Percentiles rank a stretch among this genome's conserved stretches.
Conservation (phyloP, 2,329 filamentous ascomycete genomes). For the Keithomyces neogunnii region DNA sequence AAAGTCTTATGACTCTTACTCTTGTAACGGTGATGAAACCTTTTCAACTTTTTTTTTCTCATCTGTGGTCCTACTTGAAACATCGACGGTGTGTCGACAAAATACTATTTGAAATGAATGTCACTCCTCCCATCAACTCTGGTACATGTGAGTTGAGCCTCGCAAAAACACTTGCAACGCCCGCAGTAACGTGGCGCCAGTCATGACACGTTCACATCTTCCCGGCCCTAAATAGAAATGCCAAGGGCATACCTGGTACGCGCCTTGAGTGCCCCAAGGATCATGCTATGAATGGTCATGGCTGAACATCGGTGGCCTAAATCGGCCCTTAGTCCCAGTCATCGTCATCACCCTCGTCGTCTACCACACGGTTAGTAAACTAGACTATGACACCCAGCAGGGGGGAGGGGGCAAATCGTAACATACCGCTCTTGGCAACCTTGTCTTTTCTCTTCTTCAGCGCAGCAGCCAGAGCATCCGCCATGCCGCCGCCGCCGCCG, state of each 20-base stretch:
- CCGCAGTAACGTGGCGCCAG: background rate
- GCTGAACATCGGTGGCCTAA: background rate
- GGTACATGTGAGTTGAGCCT: background rate
- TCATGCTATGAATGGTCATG: background rate
- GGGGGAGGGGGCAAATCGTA: background rate
- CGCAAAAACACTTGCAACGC: background rate
- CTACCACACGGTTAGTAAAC: constrained; percentile 30
- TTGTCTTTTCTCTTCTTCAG: constrained; percentile 82
- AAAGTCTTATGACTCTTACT: background rate
- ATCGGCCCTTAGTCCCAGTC: constrained; percentile 46
- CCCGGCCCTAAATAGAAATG: background rate
- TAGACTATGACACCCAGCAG: background rate
- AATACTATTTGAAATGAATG: background rate
- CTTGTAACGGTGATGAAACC: background rate
- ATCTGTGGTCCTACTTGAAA: background rate
- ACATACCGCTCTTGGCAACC: constrained; percentile 90
- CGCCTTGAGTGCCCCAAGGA: background rate
- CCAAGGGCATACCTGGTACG: background rate
- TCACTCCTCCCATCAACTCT: constrained; percentile 7
- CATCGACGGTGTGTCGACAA: background rate
- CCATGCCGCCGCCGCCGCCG: constrained; percentile 62
- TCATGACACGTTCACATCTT: background rate
- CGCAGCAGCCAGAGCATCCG: constrained; percentile 72
- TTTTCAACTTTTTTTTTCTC: background rate
- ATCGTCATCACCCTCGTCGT: constrained; percentile 70